A percentile compares a stretch with the other conserved stretches of the same genome.
Evolutionary conservation across 2,329 filamentous ascomycete genomes (phyloP).

Genomic region (Verticillium dahliae): DNA sequence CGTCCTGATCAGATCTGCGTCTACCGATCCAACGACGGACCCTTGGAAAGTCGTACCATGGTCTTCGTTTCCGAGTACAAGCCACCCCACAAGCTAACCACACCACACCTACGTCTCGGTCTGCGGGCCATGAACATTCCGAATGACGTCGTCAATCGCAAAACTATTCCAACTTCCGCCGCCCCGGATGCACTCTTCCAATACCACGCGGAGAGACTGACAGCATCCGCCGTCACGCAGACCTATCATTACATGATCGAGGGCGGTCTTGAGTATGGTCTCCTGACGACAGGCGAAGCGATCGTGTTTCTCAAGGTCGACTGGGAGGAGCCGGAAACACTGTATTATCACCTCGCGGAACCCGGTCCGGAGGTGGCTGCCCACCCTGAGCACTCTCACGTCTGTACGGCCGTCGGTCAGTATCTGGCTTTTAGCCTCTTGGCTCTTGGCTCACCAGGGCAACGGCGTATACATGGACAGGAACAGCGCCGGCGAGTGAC

Average conservation of each 20-base stretch:
- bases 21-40: constrained; percentile 7
- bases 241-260: constrained; percentile 44
- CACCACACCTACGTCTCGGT: constrained; percentile 31
- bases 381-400: constrained; percentile 11
- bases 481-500: constrained; percentile 11
- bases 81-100: constrained; percentile 37
- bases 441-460: constrained; percentile 11
- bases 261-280: constrained; percentile 33
- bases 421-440: constrained; percentile 21
- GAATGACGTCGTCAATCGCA: constrained; percentile 24
- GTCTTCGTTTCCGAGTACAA: constrained; percentile 36
- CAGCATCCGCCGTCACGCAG: constrained; percentile 36
- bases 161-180: constrained; percentile 16
- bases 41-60: constrained; percentile 13
- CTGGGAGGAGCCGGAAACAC: constrained; percentile 16
- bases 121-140: constrained; percentile 33
- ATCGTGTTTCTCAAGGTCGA: constrained; percentile 35
- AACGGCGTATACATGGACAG: constrained; percentile 8
- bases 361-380: constrained; percentile 16
- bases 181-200: constrained; percentile 23
- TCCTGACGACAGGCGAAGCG: constrained; percentile 33
- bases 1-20: constrained; percentile 26
- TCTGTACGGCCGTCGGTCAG: constrained; percentile 20
- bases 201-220: constrained; percentile 27
- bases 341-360: constrained; percentile 24